Evolutionary conservation across 2,329 filamentous ascomycete genomes (phyloP).

Genomic region (Magnaporthiopsis poae): DNA sequence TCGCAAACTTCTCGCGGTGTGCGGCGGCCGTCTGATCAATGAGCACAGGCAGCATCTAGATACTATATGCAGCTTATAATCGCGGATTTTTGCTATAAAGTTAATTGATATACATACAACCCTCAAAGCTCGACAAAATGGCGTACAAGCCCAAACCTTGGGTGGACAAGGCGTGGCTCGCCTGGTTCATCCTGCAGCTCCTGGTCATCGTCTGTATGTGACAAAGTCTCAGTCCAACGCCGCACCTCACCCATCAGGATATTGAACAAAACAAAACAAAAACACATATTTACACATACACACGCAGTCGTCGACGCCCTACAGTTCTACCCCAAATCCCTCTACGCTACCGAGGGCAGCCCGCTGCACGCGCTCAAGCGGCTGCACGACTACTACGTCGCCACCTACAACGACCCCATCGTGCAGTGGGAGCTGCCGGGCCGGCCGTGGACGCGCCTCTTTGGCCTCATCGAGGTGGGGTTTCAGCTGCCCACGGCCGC

Average conservation of each 20-base stretch:
- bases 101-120: neutral
- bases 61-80: no score
- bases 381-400: slow-evolving; percentile 37
- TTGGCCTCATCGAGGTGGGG: slow-evolving; percentile 39
- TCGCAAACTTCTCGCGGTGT: no score
- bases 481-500: slow-evolving; percentile 40
- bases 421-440: slow-evolving; percentile 26
- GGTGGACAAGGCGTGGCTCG: slow-evolving; percentile 23
- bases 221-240: neutral
- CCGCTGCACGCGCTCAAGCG: slow-evolving; percentile 39
- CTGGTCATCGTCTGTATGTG: slow-evolving; percentile 16
- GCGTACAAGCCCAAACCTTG: slow-evolving; percentile 9
- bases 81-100: no score
- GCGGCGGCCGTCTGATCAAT: no score
- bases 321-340: slow-evolving; percentile 38
- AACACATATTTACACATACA: no score
- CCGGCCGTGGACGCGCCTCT: slow-evolving; percentile 40
- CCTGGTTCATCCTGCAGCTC: slow-evolving; percentile 23
- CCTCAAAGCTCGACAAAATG: neutral
- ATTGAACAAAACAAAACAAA: no score
- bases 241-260: no score
- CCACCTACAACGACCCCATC: slow-evolving; percentile 43
- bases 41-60: no score
- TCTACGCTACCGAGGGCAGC: slow-evolving; percentile 30
- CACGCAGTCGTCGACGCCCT: slow-evolving; percentile 43